Evolutionary conservation across 768 basidiomycete species (phyloP), one percentile per base, ranked within the genome.

Genomic region (Trametes cingulata): DNA sequence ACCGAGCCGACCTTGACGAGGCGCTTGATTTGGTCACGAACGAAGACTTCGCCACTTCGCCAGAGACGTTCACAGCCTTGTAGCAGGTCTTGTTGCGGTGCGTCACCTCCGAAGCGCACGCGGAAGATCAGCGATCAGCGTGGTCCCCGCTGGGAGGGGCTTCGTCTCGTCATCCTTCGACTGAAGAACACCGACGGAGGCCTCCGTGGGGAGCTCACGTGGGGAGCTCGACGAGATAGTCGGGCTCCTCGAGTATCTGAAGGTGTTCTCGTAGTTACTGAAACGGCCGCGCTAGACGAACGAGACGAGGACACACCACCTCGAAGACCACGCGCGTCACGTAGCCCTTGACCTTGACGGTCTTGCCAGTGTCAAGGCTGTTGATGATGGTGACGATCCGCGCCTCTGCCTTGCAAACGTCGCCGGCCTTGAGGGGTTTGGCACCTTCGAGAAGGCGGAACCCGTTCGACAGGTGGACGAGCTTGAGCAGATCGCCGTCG

Each of bases 241-340:
- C 93, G 0, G 90, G 87, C 72, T 97, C 95, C 62, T 94, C 88
- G 43, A 88, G 81, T 12, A 87, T 88, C 74, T 98, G 75, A 99
- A 99, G 0, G 97, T 98, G 77, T 98, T 95, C 72, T 91, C 85
- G 73, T 86, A 98, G 78, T 98, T 97, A 68, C 77, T 80, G 78
- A 98, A 99, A 49, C 85, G 86, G 49, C 97, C 96, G 63, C 97
- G 93, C 77, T 97, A 98, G 42, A 99, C 82, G 89, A 99, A 99
- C 9, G 95, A 81, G 0, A 97, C n/a, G n/a, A n/a, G n/a, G n/a
- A n/a, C n/a, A 98, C 17, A 88, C 80, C 58, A 98, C 95, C 73
- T 98, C 93, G 57, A 98, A 91, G 73, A 97, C 88, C 2, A 84
- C 82, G 53, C 94, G 88, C 64, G 85, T 82, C 45, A 97, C 90